Conservation (phyloP, 768 basidiomycete genomes). For the Leccinum incarnatum region DNA sequence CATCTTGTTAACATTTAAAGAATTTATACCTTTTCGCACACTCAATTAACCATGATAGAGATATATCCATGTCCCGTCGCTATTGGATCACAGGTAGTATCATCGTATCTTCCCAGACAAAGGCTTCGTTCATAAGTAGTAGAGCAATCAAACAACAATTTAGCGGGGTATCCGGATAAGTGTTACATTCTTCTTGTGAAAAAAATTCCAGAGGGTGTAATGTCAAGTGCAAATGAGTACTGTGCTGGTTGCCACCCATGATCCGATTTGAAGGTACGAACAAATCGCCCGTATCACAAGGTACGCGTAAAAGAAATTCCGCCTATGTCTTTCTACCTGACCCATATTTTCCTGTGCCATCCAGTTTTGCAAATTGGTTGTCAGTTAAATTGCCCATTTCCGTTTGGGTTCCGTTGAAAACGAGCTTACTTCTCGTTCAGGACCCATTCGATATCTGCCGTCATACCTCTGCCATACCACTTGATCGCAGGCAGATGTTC, state of each 20-base stretch:
- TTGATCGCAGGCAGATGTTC: slow-evolving; percentile 45
- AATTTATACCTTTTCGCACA: not conserved
- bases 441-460: slow-evolving; percentile 39
- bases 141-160: not conserved
- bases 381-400: not conserved
- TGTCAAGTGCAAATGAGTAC: no score
- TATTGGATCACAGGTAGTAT: slow-evolving; percentile 1
- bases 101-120: slow-evolving; percentile 10
- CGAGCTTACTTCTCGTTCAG: slow-evolving; percentile 46
- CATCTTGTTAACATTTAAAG: slow-evolving; percentile 3
- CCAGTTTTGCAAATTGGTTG: no score
- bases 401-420: not conserved
- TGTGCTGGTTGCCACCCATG: no score
- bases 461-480: slow-evolving; percentile 44
- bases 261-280: no score
- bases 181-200: no score
- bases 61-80: slow-evolving; percentile 8
- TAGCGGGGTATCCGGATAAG: no score
- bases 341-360: no score
- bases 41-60: not conserved
- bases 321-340: no score
- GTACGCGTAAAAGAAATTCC: no score
- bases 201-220: no score
- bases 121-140: not conserved
- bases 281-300: no score